These are phyloP conservation scores for Rhizophagus clarus DNA, from an alignment of 192 early-diverging fungal species.

Conservation along the genomic window DNA sequence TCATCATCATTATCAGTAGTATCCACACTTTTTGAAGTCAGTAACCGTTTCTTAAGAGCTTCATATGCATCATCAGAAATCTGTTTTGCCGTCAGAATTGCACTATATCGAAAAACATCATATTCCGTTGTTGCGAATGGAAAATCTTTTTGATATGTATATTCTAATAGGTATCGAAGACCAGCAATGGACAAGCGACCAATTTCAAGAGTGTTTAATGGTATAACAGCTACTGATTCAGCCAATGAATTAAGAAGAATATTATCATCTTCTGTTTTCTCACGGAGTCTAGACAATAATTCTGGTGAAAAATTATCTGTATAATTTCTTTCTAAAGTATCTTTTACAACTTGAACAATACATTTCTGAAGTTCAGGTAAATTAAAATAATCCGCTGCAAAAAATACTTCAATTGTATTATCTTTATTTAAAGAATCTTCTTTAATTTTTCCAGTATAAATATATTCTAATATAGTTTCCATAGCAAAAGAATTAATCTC, in stretches of 20 bases:
- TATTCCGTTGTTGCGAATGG: slow-evolving; percentile 16
- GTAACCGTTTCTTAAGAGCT: not conserved
- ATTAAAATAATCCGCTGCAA: slow-evolving; percentile 5
- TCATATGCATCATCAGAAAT: not conserved
- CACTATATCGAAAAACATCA: not conserved
- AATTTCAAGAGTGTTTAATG: not conserved
- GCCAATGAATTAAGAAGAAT: not conserved
- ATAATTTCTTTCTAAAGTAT: not conserved
- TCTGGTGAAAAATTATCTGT: not conserved
- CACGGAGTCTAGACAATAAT: not conserved
- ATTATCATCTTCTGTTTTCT: not conserved
- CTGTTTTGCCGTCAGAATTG: not conserved
- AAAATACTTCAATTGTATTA: not conserved
- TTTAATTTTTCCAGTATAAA: not conserved
- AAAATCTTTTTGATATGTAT: not conserved
- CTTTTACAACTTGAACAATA: not conserved
- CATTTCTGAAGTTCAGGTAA: not conserved
- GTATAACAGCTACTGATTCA: not conserved
- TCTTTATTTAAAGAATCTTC: not conserved
- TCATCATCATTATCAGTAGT: not conserved
- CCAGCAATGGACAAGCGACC: not conserved
- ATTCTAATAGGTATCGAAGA: not conserved
- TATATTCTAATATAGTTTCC: not conserved
- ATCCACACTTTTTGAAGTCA: not conserved
- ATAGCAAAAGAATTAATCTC: not conserved